Percentiles rank a stretch among this genome's conserved stretches.
Conservation (phyloP, 306 rosid species). For the Casuarina equisetifolia region DNA sequence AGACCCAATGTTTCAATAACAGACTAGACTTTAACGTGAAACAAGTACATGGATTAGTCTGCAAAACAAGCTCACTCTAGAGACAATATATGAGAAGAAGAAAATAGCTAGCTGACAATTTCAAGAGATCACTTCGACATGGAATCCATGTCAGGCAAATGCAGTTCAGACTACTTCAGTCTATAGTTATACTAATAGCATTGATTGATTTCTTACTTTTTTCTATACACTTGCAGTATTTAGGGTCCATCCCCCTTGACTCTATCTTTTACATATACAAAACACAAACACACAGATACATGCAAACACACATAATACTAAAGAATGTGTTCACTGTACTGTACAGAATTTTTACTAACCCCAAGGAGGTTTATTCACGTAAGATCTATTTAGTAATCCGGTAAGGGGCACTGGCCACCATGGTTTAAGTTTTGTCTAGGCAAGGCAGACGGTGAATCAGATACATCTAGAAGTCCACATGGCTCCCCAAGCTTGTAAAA, state of each 20-base stretch:
- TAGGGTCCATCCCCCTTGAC: no score
- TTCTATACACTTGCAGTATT: not conserved
- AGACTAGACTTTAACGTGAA: not conserved
- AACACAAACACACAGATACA: no score
- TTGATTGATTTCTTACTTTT: not conserved
- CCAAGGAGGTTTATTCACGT: not conserved
- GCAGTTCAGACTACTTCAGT: not conserved
- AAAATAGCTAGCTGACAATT: not conserved
- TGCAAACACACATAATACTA: not conserved
- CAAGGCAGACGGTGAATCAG: not conserved
- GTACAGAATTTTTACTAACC: no score
- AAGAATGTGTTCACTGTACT: no score
- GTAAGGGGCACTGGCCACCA: not conserved
- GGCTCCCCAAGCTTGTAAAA: not conserved
- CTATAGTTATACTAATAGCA: not conserved
- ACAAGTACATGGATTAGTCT: not conserved
- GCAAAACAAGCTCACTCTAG: not conserved
- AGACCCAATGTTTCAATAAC: constrained; percentile 6
- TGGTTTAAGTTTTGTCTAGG: not conserved
- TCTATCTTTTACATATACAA: no score
- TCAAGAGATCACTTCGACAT: not conserved
- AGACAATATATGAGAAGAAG: not conserved
- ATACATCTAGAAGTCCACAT: not conserved
- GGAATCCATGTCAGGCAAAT: not conserved
- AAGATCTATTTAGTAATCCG: not conserved